Percentiles rank a stretch among this genome's conserved stretches.
These are phyloP conservation scores for Pouteria campechiana DNA, from an alignment of 179 eudicot species.

Conservation along the genomic window DNA sequence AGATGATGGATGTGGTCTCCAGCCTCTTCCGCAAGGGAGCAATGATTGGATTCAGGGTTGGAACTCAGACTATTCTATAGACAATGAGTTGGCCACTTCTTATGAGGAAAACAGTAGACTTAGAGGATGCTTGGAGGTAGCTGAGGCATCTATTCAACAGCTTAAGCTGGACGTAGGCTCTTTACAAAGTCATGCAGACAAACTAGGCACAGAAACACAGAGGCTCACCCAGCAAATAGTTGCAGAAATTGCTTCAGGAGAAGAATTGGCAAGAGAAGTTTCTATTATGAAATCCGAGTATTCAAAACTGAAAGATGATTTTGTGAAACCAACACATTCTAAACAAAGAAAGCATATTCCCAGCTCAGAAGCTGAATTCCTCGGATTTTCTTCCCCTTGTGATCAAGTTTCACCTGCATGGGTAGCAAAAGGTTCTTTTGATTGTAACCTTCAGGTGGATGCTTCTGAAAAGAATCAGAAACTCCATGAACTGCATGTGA, in stretches of 20 bases:
- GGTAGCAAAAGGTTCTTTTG: too few relatives aligned
- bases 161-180: conserved; percentile 63
- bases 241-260: conserved; percentile 53
- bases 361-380: conserved; percentile 15
- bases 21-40: conserved; percentile 23
- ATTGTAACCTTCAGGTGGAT: too few relatives aligned
- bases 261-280: conserved; percentile 56
- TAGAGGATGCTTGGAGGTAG: conserved; percentile 49
- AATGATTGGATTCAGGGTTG: conserved; percentile 43
- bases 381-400: too few relatives aligned
- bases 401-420: too few relatives aligned
- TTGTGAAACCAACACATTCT: conserved; percentile 37
- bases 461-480: conserved; percentile 8
- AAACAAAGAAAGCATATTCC: conserved; percentile 29
- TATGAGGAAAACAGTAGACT: conserved; percentile 68
- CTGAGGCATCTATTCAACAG: conserved; percentile 60
- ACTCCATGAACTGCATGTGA: conserved; percentile 18
- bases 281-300: conserved; percentile 63
- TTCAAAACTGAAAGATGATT: conserved; percentile 53
- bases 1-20: conserved; percentile 32
- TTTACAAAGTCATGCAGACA: conserved; percentile 54
- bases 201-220: conserved; percentile 53
- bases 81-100: conserved; percentile 45
- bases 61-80: conserved; percentile 42
- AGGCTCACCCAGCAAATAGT: conserved; percentile 43